A percentile compares a stretch with the other conserved stretches of the same genome.
These are phyloP conservation scores for Kurtzmaniella cleridarum DNA, from an alignment of 805 yeast species.

Conservation along the genomic window DNA sequence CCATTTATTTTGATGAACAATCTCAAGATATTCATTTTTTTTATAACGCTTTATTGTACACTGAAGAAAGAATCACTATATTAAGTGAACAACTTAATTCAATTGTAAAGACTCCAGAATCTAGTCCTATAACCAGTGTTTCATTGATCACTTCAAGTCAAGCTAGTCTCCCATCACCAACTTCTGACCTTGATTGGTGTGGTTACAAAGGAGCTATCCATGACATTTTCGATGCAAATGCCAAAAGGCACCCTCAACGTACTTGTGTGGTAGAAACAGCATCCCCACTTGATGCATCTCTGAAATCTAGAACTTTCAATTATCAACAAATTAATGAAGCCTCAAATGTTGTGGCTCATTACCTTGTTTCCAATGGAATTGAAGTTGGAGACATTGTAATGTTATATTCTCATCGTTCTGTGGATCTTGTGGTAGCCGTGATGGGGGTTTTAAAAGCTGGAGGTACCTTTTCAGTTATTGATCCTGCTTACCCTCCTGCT, in stretches of 20 bases:
- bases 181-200: conserved; percentile 80
- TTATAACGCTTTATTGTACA: conserved; percentile 76
- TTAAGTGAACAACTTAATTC: conserved; percentile 64
- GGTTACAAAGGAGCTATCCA: conserved; percentile 94
- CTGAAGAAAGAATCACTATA: conserved; percentile 59
- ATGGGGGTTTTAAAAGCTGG: conserved; percentile 98
- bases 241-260: conserved; percentile 77
- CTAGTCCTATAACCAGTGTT: conserved; percentile 50
- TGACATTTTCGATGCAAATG: conserved; percentile 87
- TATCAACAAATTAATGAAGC: conserved; percentile 89
- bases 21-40: conserved; percentile 32
- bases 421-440: conserved; percentile 92
- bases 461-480: conserved; percentile 96
- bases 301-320: conserved; percentile 66
- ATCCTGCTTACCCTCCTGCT: conserved; percentile 98
- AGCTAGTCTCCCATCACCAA: conserved; percentile 77
- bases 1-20: conserved; percentile 35
- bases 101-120: conserved; percentile 27
- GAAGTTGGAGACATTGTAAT: conserved; percentile 90
- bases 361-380: conserved; percentile 75
- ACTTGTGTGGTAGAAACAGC: conserved; percentile 91
- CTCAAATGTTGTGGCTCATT: conserved; percentile 89
- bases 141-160: conserved; percentile 69
- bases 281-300: conserved; percentile 49
- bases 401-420: conserved; percentile 97